Conservation (phyloP, 2,329 filamentous ascomycete genomes). For the Tolypocladium inflatum region DNA sequence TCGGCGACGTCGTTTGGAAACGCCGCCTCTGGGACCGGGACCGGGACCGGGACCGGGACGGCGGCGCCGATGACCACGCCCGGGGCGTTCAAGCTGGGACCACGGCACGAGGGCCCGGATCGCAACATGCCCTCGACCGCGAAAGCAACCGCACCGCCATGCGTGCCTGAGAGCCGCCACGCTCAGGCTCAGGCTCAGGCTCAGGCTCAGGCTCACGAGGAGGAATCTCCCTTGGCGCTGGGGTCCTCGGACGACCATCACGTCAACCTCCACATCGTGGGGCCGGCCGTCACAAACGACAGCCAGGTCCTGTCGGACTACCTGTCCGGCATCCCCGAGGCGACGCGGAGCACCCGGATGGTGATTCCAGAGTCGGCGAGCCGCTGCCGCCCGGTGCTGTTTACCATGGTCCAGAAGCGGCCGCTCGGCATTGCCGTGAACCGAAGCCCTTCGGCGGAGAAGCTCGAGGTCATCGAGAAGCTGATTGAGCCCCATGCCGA, state of each 20-base stretch:
- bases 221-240: slow-evolving; percentile 19
- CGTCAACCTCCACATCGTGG: slow-evolving; percentile 44
- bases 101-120: background rate
- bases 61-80: background rate
- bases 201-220: background rate
- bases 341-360: slow-evolving; percentile 17
- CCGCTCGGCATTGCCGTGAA: slow-evolving; percentile 31
- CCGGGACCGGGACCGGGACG: background rate
- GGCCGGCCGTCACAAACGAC: slow-evolving; percentile 49
- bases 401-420: slow-evolving; percentile 35
- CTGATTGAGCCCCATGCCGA: slow-evolving; percentile 44
- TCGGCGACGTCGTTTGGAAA: background rate
- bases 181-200: no score
- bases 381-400: slow-evolving; percentile 30
- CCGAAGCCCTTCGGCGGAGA: slow-evolving; percentile 29
- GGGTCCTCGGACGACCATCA: slow-evolving; percentile 26
- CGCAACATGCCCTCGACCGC: background rate
- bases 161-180: background rate
- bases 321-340: slow-evolving; percentile 27
- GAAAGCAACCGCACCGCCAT: background rate
- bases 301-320: slow-evolving; percentile 52
- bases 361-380: slow-evolving; percentile 19
- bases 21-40: background rate
- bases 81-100: background rate
- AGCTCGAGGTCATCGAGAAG: slow-evolving; percentile 47